Conservation (phyloP, 306 rosid genomes). For the Vigna radiata region DNA sequence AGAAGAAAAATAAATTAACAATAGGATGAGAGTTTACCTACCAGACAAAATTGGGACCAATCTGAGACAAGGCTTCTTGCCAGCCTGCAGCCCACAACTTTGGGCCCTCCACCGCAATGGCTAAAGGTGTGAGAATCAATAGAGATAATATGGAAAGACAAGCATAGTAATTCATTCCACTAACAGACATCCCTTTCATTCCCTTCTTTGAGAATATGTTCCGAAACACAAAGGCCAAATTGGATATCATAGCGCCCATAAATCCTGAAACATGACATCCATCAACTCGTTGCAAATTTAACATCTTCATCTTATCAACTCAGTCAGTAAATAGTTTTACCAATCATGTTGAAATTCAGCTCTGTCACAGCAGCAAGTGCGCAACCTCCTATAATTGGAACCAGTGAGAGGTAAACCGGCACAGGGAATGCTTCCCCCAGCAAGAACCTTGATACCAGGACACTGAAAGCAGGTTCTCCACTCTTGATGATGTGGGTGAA, state of each 20-base stretch:
- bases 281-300: background rate
- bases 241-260: slow-evolving; percentile 90
- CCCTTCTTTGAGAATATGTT: slow-evolving; percentile 92
- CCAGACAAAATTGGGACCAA: slow-evolving; percentile 89
- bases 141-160: slow-evolving; percentile 84
- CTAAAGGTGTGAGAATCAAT: slow-evolving; percentile 75
- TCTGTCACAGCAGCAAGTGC: slow-evolving; percentile 80
- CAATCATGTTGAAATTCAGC: slow-evolving; percentile 79
- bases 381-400: slow-evolving; percentile 87
- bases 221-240: slow-evolving; percentile 83
- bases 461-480: slow-evolving; percentile 89
- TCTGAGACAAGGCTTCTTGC: slow-evolving; percentile 68
- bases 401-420: slow-evolving; percentile 70
- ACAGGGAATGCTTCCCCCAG: slow-evolving; percentile 72
- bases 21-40: slow-evolving; percentile 34
- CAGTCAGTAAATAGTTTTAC: slow-evolving; percentile 44
- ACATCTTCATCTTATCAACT: background rate
- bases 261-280: slow-evolving; percentile 60
- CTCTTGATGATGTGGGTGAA: slow-evolving; percentile 92
- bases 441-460: slow-evolving; percentile 70
- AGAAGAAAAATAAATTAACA: no score
- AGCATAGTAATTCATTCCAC: slow-evolving; percentile 95
- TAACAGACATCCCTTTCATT: slow-evolving; percentile 84
- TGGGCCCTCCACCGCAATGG: slow-evolving; percentile 90
- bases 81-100: slow-evolving; percentile 87